Percentiles rank a stretch among this genome's conserved stretches.
Evolutionary conservation across 768 basidiomycete genomes (phyloP).

Genomic region (Mycena maculata): DNA sequence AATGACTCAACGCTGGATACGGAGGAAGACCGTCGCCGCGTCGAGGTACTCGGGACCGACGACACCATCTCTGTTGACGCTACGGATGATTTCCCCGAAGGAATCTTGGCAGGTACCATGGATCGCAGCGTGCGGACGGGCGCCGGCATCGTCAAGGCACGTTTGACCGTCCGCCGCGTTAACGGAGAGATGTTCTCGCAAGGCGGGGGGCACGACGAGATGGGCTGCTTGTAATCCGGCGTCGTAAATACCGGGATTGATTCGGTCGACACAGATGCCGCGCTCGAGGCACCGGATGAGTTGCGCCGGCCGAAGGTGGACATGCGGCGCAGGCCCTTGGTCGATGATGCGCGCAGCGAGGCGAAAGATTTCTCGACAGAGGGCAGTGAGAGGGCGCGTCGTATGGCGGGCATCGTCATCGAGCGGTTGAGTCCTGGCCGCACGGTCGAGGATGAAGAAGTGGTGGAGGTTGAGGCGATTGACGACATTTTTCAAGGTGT

Average conservation of each 20-base stretch:
- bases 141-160: constrained; percentile 21
- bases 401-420: constrained; percentile 19
- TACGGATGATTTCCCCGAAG: not conserved
- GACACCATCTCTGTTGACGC: not conserved
- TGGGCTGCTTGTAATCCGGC: constrained; percentile 10
- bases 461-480: not conserved
- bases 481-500: not conserved
- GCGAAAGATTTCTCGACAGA: constrained; percentile 20
- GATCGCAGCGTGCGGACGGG: constrained; percentile 9
- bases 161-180: constrained; percentile 11
- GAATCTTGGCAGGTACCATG: not conserved
- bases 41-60: not conserved
- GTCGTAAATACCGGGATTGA: constrained; percentile 20
- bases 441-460: not conserved
- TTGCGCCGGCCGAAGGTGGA: constrained; percentile 1
- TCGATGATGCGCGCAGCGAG: constrained; percentile 6
- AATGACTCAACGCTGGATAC: constrained; percentile 19
- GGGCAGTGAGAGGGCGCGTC: constrained; percentile 10
- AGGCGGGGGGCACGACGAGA: not conserved
- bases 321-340: constrained; percentile 9
- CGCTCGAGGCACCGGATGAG: not conserved
- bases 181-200: constrained; percentile 5
- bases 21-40: constrained; percentile 1
- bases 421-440: constrained; percentile 15
- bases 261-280: not conserved